A percentile compares a stretch with the other conserved stretches of the same genome.
These are phyloP conservation scores for Tolypocladium sp. DNA, from an alignment of 2,329 filamentous ascomycete genomes.

Conservation along the genomic window DNA sequence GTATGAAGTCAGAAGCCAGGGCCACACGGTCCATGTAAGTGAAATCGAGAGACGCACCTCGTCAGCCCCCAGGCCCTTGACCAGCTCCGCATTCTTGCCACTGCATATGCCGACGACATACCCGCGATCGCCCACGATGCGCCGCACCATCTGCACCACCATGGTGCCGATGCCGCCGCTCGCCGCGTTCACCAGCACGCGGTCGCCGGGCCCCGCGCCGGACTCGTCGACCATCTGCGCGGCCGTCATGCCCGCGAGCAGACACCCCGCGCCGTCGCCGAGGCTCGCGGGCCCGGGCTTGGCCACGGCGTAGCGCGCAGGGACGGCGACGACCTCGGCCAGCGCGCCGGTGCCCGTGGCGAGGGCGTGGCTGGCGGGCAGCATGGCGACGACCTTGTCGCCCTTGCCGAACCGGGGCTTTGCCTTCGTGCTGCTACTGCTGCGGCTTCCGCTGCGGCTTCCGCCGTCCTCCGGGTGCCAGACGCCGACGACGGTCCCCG, in stretches of 20 bases:
- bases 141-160: constrained; percentile 32
- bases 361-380: constrained; percentile 22
- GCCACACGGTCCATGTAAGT: no score
- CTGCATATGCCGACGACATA: constrained; percentile 39
- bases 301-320: constrained; percentile 20
- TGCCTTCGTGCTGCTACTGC: no score
- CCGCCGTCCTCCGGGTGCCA: constrained; percentile 13
- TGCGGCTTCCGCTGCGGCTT: no score
- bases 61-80: constrained; percentile 36
- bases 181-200: constrained; percentile 39
- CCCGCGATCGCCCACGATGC: constrained; percentile 28
- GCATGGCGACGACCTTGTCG: constrained; percentile 26
- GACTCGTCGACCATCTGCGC: constrained; percentile 27
- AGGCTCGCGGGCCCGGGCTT: constrained; percentile 20
- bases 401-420: constrained; percentile 17
- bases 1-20: not conserved
- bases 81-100: constrained; percentile 32
- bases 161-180: constrained; percentile 41
- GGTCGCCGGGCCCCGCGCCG: constrained; percentile 24
- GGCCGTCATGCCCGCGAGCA: constrained; percentile 29
- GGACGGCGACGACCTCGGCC: constrained; percentile 27
- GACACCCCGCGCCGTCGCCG: constrained; percentile 25
- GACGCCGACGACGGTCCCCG: constrained; percentile 27
- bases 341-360: constrained; percentile 28
- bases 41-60: constrained; percentile 22